Evolutionary conservation across 371 early-diverging fungal genomes (phyloP).

Genomic region (Syncephalastrum racemosum): DNA sequence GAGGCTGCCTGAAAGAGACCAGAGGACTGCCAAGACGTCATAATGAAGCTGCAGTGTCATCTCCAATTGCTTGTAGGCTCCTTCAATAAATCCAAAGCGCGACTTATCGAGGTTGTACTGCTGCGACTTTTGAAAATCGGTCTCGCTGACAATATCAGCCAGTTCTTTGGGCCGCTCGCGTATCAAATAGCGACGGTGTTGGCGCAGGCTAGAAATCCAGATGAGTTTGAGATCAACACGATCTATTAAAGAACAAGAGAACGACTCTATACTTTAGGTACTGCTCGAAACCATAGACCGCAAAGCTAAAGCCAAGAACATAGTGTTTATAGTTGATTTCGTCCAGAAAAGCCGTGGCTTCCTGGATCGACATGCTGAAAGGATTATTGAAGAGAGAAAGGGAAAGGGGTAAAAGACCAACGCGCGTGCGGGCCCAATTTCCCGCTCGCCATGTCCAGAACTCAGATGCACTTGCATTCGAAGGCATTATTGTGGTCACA

Average conservation of each 20-base stretch:
- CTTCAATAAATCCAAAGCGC: slow-evolving; percentile 71
- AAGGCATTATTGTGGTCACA: no score
- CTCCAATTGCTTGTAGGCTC: slow-evolving; percentile 61
- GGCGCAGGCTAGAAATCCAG: slow-evolving; percentile 56
- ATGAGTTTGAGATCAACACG: background rate
- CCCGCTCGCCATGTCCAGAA: no score
- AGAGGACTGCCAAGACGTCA: slow-evolving; percentile 75
- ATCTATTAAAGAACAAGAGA: background rate
- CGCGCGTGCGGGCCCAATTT: no score
- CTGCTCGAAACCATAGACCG: slow-evolving; percentile 66
- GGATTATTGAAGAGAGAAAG: slow-evolving; percentile 5
- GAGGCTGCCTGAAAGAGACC: slow-evolving; percentile 63
- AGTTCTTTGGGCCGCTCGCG: slow-evolving; percentile 65
- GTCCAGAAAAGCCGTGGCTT: slow-evolving; percentile 25
- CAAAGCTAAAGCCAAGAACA: slow-evolving; percentile 68
- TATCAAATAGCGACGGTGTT: slow-evolving; percentile 71
- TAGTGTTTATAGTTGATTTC: slow-evolving; percentile 68
- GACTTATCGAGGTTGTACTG: slow-evolving; percentile 88
- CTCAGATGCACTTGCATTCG: no score
- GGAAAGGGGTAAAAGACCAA: background rate
- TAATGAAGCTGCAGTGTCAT: slow-evolving; percentile 63
- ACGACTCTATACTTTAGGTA: slow-evolving; percentile 58
- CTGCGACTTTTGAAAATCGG: slow-evolving; percentile 83
- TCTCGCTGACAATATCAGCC: slow-evolving; percentile 62
- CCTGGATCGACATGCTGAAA: background rate